Evolutionary conservation across 23 red algal species (phyloP).

Genomic region (Cyanidium caldarium): DNA sequence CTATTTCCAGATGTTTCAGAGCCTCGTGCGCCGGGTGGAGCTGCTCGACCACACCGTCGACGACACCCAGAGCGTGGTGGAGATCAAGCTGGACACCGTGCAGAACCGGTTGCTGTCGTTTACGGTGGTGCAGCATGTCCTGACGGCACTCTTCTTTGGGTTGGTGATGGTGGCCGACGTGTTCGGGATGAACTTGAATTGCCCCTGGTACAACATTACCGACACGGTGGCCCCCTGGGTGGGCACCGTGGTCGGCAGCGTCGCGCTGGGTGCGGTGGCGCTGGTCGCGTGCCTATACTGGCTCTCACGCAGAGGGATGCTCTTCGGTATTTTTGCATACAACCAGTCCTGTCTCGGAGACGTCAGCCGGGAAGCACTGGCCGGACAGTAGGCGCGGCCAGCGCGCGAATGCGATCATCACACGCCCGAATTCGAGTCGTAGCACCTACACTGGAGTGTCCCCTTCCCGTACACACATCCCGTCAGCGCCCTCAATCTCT

Average conservation of each 20-base stretch:
- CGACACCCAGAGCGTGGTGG: conserved; percentile 50
- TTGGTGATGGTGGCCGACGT: conserved; percentile 40
- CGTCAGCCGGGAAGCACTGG: too few relatives aligned
- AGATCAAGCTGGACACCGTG: conserved; percentile 65
- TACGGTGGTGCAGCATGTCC: conserved; percentile 27
- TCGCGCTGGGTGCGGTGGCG: background rate
- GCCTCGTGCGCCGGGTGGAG: conserved; percentile 24
- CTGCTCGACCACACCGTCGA: conserved; percentile 53
- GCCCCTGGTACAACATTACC: conserved; percentile 6
- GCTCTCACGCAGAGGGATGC: background rate
- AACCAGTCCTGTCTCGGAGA: too few relatives aligned
- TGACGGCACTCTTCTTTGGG: conserved; percentile 27
- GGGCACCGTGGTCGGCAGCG: background rate
- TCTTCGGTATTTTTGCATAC: too few relatives aligned
- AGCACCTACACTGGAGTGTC: too few relatives aligned
- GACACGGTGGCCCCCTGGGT: conserved; percentile 2
- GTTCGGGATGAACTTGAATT: conserved; percentile 69
- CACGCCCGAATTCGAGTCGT: too few relatives aligned
- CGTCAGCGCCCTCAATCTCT: too few relatives aligned
- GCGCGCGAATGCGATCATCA: too few relatives aligned
- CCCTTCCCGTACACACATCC: too few relatives aligned
- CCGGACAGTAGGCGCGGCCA: too few relatives aligned
- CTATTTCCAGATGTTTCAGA: conserved; percentile 47
- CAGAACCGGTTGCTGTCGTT: conserved; percentile 44
- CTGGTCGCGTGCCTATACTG: background rate